Base-by-base conservation (phyloP, 208 protist genomes). In the Trichomonas vaginalis region DNA sequence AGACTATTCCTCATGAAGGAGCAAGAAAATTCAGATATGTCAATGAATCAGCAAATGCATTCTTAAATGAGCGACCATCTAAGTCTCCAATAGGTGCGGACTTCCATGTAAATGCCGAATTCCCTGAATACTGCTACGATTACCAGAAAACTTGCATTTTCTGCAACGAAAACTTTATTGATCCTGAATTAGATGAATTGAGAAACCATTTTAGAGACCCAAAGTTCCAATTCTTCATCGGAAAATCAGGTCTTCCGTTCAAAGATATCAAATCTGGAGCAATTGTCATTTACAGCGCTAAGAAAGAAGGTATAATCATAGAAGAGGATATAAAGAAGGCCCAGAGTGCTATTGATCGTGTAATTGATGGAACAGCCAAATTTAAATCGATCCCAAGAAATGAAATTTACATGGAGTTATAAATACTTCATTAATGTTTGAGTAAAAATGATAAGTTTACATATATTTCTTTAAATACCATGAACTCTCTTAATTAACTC, bases 281-380 rank as follows among this genome's bases (percentile, higher is more conserved):
- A 48, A n/a, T 51, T 92, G 86, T 92, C 10, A 51, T 92, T 92
- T 92, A 92, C 45, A 92, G 15, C 39, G 86, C 86, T 35, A 92
- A 92, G n/a, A 92, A 92, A 51, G 27, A 35, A 27, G 23, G 40
- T 35, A 39, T 51, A 2, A 51, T 92, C 3, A 32, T 92, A n/a
- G 86, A 48, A 10, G 45, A 51, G 17, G n/a, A 92, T 92, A 39
- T 92, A 2, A 4, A 35, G 21, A 14, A 45, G 17, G 12, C 45
- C 0, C 17, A 23, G 6, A 0, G 45, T 56, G 86, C 86, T 14
- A 9, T 92, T 21, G 86, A 92, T 51, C 39, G 86, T 37, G 86
- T 92, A 35, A 48, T 92, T 51, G 86, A 92, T 51, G 86, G 86
- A 51, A 42, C n/a, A 35, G 86, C 86, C 0, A 92, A 92, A 92